Evolutionary conservation across 805 yeast genomes (phyloP), one percentile per base, ranked within the genome.

Genomic region (Candida sithepensis): DNA sequence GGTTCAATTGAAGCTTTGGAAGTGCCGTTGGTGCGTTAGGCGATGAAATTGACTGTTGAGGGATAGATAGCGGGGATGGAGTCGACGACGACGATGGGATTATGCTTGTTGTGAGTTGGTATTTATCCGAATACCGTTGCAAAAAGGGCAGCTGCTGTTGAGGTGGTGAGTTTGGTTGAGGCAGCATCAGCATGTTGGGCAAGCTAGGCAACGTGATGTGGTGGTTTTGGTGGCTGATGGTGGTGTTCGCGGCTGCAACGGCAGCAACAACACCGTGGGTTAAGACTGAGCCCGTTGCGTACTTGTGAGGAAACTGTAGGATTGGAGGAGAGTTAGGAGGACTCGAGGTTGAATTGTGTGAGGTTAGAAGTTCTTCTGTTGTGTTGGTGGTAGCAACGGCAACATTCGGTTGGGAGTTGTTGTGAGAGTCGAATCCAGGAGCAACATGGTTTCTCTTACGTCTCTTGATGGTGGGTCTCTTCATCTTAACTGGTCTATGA

Each of bases 401-500:
- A 23, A n/a, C 22, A 24, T 6, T 7, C 6, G 28, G 10, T 7
- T 6, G 10, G 10, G 28, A 24, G 10, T 6, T 10, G 28, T 6
- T 24, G 6, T 24, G 28, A 24, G 28, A 24, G 6, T 6, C 28
- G 28, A 24, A 24, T 24, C 28, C 6, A 24, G 28, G 28, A 10
- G 10, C 10, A 24, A 24, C 28, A 13, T 37, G 43, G 10, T 41
- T 30, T 56, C 94, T 73, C 53, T 81, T 84, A 47, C 96, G 72
- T 56, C 96, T 75, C 63, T 85, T 86, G 52, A 88, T 87, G 39
- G 87, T 81, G 46, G 75, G 73, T 55, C 84, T 77, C 57, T 85
- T 85, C 85, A 87, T 77, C 48, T 79, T 79, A 16, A 81, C 82
- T 1, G 96, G 96, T 43, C 96, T 72, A 57, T 85, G 90, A 36